phyloP scores from a whole-genome alignment of 2,329 filamentous ascomycete genomes.

The Hansfordia pulvinata region DNA sequence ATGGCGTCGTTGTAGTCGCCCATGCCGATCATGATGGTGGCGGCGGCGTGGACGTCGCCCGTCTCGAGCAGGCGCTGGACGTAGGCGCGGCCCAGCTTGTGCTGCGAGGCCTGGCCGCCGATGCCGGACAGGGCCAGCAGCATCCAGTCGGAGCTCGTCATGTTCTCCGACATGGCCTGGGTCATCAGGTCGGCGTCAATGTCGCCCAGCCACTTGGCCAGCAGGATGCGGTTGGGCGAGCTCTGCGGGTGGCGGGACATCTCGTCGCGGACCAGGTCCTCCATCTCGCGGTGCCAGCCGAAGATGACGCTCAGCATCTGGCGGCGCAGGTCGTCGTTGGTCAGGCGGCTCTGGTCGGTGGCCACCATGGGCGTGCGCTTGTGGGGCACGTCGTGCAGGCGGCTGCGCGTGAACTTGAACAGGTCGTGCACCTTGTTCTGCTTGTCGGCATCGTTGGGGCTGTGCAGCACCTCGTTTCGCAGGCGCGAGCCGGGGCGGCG shows the following conservation, averaged over 20 bases:
- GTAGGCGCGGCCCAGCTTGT: constrained; percentile 82
- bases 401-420: constrained; percentile 73
- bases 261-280: constrained; percentile 74
- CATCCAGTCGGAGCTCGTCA: constrained; percentile 96
- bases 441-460: constrained; percentile 67
- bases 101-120: constrained; percentile 63
- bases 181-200: constrained; percentile 70
- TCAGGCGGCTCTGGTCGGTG: constrained; percentile 43
- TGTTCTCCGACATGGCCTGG: constrained; percentile 68
- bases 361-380: constrained; percentile 53
- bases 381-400: constrained; percentile 73
- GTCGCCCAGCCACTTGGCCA: constrained; percentile 88
- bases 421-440: constrained; percentile 60
- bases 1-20: constrained; percentile 90
- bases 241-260: constrained; percentile 59
- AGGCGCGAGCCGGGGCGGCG: constrained; percentile 59
- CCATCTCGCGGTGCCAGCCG: constrained; percentile 80
- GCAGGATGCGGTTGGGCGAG: constrained; percentile 65
- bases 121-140: constrained; percentile 82
- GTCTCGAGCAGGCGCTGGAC: constrained; percentile 81
- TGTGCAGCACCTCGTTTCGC: constrained; percentile 67
- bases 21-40: constrained; percentile 83
- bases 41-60: constrained; percentile 82
- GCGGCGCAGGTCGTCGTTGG: constrained; percentile 65
- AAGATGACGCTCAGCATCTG: constrained; percentile 94